Evolutionary conservation across 306 rosid genomes (phyloP), one percentile per base, ranked within the genome.

Genomic region (Geum urbanum): DNA sequence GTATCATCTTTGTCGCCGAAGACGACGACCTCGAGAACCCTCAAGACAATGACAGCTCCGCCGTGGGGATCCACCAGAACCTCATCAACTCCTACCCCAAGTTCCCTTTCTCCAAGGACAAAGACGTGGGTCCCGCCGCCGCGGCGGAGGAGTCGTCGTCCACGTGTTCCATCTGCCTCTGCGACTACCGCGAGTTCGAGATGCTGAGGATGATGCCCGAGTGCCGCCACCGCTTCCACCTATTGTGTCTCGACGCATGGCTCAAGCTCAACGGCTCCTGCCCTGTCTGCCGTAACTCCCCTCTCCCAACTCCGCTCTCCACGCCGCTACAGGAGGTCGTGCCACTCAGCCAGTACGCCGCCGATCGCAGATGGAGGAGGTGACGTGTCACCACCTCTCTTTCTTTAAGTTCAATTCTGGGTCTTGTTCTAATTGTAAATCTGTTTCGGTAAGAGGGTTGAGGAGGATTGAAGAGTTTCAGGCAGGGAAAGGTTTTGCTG

Each of bases 181-280:
- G 96, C 59, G 97, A 94, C 67, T 94, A 90, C 44, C 84, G 81
- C 81, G 97, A 86, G 0, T 74, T 81, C 55, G 98, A 94, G 88
- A 87, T 90, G 97, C 48, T 94, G 53, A 70, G 98, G 80, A 88
- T 94, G 98, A 94, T 94, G 98, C 98, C 97, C 0, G 97, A 94
- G 76, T 94, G 98, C 60, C 71, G 91, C 12, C 98, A 94, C 72
- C 83, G 59, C 66, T 94, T 94, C 61, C 98, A 94, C 74, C 64
- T 90, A 6, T 71, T 67, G n/a, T 94, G 98, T 39, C 83, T 94
- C 61, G 98, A 94, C 67, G 82, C 96, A 0, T 94, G 98, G 98
- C 79, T 94, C 73, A 89, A 83, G 77, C 96, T 94, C 46, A 94
- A 94, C 16, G 95, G 98, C 3, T 94, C 97, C 5, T 94, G 98